Base-by-base conservation (phyloP, 768 basidiomycete genomes). In the Psilocybe tampanensis region DNA sequence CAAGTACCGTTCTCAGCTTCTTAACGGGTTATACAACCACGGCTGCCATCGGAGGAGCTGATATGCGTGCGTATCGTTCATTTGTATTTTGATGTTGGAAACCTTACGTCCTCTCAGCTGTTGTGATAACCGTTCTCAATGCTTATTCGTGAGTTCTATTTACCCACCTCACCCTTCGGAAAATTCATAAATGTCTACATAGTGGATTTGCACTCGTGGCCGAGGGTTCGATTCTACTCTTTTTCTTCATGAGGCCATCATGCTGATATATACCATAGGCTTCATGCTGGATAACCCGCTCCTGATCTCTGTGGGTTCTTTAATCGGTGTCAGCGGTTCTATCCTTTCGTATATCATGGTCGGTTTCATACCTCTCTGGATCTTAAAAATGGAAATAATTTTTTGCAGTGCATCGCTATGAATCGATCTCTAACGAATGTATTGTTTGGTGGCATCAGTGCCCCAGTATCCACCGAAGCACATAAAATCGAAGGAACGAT, bases 341-440 rank as follows among this genome's bases (percentile, higher is more conserved):
- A 95, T 95, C 66, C 80, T 95, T 47, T 93, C 91, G 11, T 94
- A 95, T 64, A 94, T 95, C 68, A 95, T 94, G 93, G 93, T 92
- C 63, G 61, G 82, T 58, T 23, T 47, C 19, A n/a, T n/a, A 23
- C 15, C 33, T 3, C 36, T 8, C 21, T 29, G 9, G 7, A n/a
- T 33, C 53, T 26, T 19, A 19, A 17, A 42, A 29, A 44, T 17
- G 24, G 42, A 8, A 17, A 34, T 26, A 18, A 24, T 33, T 36
- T 49, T 12, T 21, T 19, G 12, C 24, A 94, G 93, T 95, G 93
- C 66, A 87, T 93, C 55, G 92, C 93, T 15, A 95, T 95, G 93
- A 95, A 95, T 73, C 82, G 93, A 39, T 93, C 90, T 11, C 73
- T 91, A 54, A 81, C 85, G 17, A 95, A 94, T 61, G 93, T 94